Evolutionary conservation across 164 flowering plant species (phyloP).

Genomic region (Magnolia sinica): DNA sequence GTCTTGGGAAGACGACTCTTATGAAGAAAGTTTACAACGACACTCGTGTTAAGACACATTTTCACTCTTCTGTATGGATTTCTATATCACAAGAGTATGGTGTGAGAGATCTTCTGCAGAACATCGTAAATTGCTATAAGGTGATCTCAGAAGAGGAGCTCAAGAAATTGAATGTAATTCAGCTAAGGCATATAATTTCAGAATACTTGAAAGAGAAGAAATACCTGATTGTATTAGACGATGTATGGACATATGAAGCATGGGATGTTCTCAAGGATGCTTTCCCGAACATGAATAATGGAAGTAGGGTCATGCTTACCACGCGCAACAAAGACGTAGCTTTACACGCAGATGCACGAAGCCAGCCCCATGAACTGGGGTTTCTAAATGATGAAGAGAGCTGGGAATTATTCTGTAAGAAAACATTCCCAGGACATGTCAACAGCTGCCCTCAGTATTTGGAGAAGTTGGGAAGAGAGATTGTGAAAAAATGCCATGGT

Average conservation of each 20-base stretch:
- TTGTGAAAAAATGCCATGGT: background rate
- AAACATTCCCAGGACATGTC: background rate
- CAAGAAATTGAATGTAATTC: conserved; percentile 12
- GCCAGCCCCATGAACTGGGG: background rate
- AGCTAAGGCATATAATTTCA: conserved; percentile 36
- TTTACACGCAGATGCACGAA: background rate
- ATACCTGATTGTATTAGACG: conserved; percentile 49
- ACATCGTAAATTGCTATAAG: background rate
- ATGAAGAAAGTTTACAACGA: conserved; percentile 39
- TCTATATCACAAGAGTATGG: conserved; percentile 37
- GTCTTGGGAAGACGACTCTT: conserved; percentile 49
- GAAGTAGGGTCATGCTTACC: conserved; percentile 41
- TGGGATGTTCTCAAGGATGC: conserved; percentile 36
- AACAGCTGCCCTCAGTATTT: background rate
- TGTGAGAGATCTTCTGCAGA: conserved; percentile 6
- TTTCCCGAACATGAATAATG: conserved; percentile 31
- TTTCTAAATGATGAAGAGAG: background rate
- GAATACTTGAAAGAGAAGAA: conserved; percentile 36
- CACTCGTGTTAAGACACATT: conserved; percentile 15
- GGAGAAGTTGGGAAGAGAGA: background rate
- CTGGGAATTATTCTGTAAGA: background rate
- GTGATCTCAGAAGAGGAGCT: conserved; percentile 16
- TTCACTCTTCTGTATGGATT: conserved; percentile 44
- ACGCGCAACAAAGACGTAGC: conserved; percentile 37
- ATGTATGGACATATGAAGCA: conserved; percentile 41